A percentile compares a stretch with the other conserved stretches of the same genome.
Conservation (phyloP, 192 early-diverging fungal species). For the Glomus cerebriforme region DNA sequence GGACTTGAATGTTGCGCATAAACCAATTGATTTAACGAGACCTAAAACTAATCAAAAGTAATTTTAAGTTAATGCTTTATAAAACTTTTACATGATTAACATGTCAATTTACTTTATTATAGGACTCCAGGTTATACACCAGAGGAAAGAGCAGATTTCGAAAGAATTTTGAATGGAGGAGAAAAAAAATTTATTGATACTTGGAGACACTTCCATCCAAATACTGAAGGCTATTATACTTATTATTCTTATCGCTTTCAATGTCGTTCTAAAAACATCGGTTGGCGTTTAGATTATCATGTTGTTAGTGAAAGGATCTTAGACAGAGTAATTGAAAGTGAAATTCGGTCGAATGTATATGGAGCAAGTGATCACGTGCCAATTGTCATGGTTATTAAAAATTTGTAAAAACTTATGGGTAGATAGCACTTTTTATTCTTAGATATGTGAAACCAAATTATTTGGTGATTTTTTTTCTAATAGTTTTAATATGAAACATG, state of each 20-base stretch:
- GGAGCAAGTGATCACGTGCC: constrained; percentile 92
- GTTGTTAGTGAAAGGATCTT: constrained; percentile 59
- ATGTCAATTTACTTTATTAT: background rate
- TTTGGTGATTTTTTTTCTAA: too few relatives aligned
- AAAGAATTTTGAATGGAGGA: constrained; percentile 54
- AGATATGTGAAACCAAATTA: background rate
- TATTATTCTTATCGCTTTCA: constrained; percentile 80
- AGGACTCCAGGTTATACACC: constrained; percentile 81
- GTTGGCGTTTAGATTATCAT: constrained; percentile 92
- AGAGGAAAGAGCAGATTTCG: constrained; percentile 78
- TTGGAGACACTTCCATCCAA: constrained; percentile 72
- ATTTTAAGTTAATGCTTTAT: background rate
- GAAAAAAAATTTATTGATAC: constrained; percentile 65
- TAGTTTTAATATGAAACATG: too few relatives aligned
- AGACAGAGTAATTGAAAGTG: constrained; percentile 59
- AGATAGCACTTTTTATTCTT: background rate
- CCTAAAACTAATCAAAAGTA: constrained; percentile 73
- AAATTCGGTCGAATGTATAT: constrained; percentile 71
- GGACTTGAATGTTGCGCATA: constrained; percentile 87
- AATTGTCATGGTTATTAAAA: constrained; percentile 62
- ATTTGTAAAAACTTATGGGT: constrained; percentile 22
- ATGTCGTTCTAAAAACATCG: constrained; percentile 66
- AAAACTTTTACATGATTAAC: background rate
- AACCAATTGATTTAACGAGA: constrained; percentile 69
- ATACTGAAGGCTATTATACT: constrained; percentile 65